Conservation (phyloP, 768 basidiomycete genomes). For the Mycena rebaudengoi region DNA sequence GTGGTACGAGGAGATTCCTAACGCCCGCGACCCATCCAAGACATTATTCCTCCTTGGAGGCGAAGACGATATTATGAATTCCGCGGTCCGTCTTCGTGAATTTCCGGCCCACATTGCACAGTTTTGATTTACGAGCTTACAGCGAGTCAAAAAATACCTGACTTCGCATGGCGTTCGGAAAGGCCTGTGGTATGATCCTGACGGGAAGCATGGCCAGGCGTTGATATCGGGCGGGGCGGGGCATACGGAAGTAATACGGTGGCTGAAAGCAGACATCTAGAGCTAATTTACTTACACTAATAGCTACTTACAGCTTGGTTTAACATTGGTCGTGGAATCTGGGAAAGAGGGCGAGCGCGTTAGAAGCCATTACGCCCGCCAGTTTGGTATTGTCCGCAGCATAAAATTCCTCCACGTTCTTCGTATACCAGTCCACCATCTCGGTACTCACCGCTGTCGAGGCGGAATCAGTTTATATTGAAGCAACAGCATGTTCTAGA, state of each 20-base stretch:
- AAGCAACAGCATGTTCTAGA: not conserved
- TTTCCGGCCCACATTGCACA: not conserved
- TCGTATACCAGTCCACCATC: constrained; percentile 70
- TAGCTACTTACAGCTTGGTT: not conserved
- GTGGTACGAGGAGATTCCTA: constrained; percentile 90
- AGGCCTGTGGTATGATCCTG: constrained; percentile 69
- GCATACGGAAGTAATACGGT: constrained; percentile 65
- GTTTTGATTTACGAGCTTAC: constrained; percentile 1
- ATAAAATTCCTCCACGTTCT: constrained; percentile 60
- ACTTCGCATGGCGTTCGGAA: constrained; percentile 76
- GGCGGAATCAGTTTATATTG: not conserved
- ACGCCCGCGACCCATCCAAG: constrained; percentile 71
- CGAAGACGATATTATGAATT: constrained; percentile 80
- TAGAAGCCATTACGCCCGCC: constrained; percentile 54
- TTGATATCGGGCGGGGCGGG: constrained; percentile 60
- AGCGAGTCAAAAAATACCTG: constrained; percentile 82
- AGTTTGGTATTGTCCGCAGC: constrained; percentile 47
- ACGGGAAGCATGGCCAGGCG: constrained; percentile 70
- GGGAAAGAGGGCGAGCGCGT: constrained; percentile 63
- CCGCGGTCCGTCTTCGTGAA: constrained; percentile 62
- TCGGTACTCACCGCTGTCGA: constrained; percentile 62
- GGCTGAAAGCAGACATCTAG: constrained; percentile 53
- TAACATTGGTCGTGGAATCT: constrained; percentile 23
- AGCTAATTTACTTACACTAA: constrained; percentile 9
- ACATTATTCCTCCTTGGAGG: constrained; percentile 85